Evolutionary conservation across 2,329 filamentous ascomycete genomes (phyloP).

Genomic region (Monilinia fructigena): DNA sequence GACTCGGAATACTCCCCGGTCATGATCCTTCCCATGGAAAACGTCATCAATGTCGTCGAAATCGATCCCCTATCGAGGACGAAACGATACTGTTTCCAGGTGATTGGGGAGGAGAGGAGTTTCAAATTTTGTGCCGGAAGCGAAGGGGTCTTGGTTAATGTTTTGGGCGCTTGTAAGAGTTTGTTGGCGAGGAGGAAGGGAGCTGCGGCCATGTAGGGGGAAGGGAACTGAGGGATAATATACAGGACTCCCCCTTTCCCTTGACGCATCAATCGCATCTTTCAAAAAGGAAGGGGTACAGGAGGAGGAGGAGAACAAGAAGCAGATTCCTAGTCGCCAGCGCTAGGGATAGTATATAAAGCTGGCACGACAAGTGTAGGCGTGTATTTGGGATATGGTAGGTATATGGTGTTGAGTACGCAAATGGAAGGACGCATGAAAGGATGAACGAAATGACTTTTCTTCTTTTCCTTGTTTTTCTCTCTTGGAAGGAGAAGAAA

Average conservation of each 20-base stretch:
- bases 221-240: not conserved
- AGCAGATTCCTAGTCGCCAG: not conserved
- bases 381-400: not conserved
- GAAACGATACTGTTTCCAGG: slow-evolving; percentile 83
- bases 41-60: slow-evolving; percentile 86
- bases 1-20: slow-evolving; percentile 85
- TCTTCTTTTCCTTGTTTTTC: too few relatives aligned
- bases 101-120: slow-evolving; percentile 89
- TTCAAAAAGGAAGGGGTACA: too few relatives aligned
- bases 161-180: slow-evolving; percentile 89
- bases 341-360: slow-evolving; percentile 15
- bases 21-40: slow-evolving; percentile 74
- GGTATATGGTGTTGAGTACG: not conserved
- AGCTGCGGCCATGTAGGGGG: slow-evolving; percentile 23
- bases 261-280: too few relatives aligned
- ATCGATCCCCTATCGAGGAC: slow-evolving; percentile 83
- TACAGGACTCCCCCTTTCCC: not conserved
- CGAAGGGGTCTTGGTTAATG: slow-evolving; percentile 80
- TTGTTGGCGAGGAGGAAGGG: slow-evolving; percentile 70
- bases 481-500: not conserved
- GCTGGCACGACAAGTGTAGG: slow-evolving; percentile 10
- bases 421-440: too few relatives aligned
- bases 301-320: not conserved
- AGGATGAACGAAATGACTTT: too few relatives aligned
- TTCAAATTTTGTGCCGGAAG: slow-evolving; percentile 74